phyloP scores from a whole-genome alignment of 2,329 filamentous ascomycete species.

The Exophiala xenobiotica region DNA sequence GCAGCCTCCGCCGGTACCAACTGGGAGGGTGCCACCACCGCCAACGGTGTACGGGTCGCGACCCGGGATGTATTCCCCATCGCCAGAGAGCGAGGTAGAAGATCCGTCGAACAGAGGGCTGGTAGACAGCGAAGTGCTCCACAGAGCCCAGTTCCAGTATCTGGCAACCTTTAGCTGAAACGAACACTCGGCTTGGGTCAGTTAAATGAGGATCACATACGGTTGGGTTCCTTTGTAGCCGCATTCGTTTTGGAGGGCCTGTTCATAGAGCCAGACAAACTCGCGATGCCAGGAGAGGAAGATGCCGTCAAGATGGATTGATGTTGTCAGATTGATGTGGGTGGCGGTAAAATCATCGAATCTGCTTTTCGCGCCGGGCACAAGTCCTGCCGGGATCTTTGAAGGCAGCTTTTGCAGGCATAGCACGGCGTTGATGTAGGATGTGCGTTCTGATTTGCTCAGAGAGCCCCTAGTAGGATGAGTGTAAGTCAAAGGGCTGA shows the following conservation, averaged over 20 bases:
- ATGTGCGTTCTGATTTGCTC: no score
- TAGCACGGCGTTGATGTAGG: constrained; percentile 50
- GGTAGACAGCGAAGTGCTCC: constrained; percentile 36
- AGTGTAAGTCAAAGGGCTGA: no score
- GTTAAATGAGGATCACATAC: no score
- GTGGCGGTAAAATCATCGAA: constrained; percentile 54
- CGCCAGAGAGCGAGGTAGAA: constrained; percentile 46
- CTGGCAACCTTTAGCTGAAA: no score
- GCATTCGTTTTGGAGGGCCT: constrained; percentile 38
- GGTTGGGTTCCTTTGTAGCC: constrained; percentile 39
- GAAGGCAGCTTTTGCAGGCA: constrained; percentile 46
- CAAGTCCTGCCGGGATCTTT: constrained; percentile 35
- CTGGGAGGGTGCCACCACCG: constrained; percentile 44
- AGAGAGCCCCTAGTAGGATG: no score
- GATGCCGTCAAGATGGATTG: constrained; percentile 43
- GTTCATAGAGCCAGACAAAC: constrained; percentile 36
- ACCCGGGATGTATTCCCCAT: constrained; percentile 40
- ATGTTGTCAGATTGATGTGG: constrained; percentile 50
- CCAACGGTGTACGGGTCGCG: constrained; percentile 20
- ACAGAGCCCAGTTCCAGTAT: constrained; percentile 52
- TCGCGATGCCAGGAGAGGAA: constrained; percentile 40
- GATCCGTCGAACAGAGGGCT: constrained; percentile 53
- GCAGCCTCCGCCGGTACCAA: constrained; percentile 41
- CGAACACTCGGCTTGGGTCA: no score
- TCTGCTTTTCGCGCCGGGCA: constrained; percentile 45